phyloP scores from a whole-genome alignment of 257 asterid genomes.

The Solanum pimpinellifolium region DNA sequence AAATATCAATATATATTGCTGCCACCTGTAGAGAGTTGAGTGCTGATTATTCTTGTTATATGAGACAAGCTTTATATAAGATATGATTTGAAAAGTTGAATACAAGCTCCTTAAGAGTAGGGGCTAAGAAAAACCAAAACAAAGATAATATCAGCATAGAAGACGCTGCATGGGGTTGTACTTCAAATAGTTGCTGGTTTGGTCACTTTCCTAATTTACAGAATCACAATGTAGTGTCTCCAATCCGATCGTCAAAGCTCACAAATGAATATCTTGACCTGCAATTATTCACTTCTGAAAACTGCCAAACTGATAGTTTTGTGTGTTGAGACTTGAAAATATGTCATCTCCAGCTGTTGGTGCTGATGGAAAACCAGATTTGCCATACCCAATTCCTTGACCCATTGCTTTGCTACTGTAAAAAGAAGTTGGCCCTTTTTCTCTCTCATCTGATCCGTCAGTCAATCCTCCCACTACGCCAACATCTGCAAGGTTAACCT shows the following conservation, averaged over 20 bases:
- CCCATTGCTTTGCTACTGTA: slow-evolving; percentile 60
- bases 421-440: slow-evolving; percentile 51
- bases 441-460: slow-evolving; percentile 50
- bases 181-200: not conserved
- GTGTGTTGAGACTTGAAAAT: slow-evolving; percentile 61
- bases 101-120: not conserved
- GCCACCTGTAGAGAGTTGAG: not conserved
- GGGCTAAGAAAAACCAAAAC: not conserved
- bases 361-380: slow-evolving; percentile 33
- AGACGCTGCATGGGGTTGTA: not conserved
- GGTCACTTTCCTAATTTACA: not conserved
- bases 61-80: not conserved
- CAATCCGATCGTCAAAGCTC: not conserved
- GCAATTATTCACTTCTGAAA: slow-evolving; percentile 47
- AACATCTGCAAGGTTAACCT: slow-evolving; percentile 71
- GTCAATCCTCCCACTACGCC: slow-evolving; percentile 66
- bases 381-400: slow-evolving; percentile 44
- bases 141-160: not conserved
- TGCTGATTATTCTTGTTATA: not conserved
- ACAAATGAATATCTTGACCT: not conserved
- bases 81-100: not conserved
- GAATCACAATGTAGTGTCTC: not conserved
- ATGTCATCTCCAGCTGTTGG: slow-evolving; percentile 30
- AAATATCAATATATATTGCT: not conserved
- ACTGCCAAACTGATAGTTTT: slow-evolving; percentile 51